Conservation (phyloP, 768 basidiomycete genomes). For the Cystobasidium onofrii region DNA sequence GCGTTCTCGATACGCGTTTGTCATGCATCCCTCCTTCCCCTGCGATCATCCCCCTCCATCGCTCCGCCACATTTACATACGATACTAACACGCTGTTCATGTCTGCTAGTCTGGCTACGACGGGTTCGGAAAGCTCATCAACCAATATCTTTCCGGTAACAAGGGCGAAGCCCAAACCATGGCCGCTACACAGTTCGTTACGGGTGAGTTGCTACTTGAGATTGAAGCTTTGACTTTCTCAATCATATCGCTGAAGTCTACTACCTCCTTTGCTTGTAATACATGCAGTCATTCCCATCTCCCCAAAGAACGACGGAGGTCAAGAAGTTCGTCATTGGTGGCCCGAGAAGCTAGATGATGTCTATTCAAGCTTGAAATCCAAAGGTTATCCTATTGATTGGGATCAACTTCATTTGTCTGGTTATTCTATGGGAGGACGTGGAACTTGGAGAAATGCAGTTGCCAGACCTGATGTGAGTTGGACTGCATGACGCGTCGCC, state of each 20-base stretch:
- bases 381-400: slow-evolving; percentile 31
- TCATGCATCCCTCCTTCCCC: no score
- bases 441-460: slow-evolving; percentile 30
- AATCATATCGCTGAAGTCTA: no score
- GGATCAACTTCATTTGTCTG: slow-evolving; percentile 14
- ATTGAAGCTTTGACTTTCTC: no score
- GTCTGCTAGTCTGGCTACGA: slow-evolving; percentile 23
- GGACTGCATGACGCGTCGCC: no score
- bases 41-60: no score
- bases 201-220: not conserved
- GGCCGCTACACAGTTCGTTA: slow-evolving; percentile 24
- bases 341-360: slow-evolving; percentile 23
- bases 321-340: slow-evolving; percentile 29
- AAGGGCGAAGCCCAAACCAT: slow-evolving; percentile 28
- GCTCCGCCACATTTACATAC: no score
- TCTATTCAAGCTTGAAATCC: slow-evolving; percentile 16
- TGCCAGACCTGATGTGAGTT: slow-evolving; percentile 21
- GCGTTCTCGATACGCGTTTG: no score
- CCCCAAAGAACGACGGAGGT: slow-evolving; percentile 14
- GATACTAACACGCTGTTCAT: not conserved
- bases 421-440: slow-evolving; percentile 31
- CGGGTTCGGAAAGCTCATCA: slow-evolving; percentile 31
- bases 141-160: slow-evolving; percentile 21
- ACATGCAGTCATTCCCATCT: slow-evolving; percentile 30
- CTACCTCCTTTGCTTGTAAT: not conserved